phyloP scores from a whole-genome alignment of 2,329 filamentous ascomycete genomes.

The Talaromyces albobiverticillius region DNA sequence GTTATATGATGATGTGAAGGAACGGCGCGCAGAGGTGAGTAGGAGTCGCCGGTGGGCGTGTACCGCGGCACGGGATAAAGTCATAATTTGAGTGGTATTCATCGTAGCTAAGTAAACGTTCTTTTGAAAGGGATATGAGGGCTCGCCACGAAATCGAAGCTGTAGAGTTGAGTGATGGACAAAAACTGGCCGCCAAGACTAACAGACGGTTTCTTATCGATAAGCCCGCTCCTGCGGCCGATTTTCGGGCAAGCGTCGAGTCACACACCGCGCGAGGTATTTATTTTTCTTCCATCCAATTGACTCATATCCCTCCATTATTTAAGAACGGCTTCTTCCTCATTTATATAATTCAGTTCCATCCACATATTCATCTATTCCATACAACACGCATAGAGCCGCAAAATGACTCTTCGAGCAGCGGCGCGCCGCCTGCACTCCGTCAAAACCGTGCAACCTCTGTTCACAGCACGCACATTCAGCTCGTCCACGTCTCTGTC shows the following conservation, averaged over 20 bases:
- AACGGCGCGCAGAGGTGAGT: slow-evolving; percentile 6
- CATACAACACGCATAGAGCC: neutral
- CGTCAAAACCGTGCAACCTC: slow-evolving; percentile 23
- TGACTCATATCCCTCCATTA: slow-evolving; percentile 5
- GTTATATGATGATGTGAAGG: slow-evolving; percentile 25
- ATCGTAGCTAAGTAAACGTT: neutral
- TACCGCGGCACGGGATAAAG: neutral
- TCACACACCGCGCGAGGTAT: slow-evolving; percentile 9
- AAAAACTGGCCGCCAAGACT: too few species aligned
- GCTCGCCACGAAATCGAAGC: neutral
- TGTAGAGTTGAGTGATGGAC: too few species aligned
- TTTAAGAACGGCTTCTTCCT: neutral
- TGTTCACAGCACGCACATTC: slow-evolving; percentile 27
- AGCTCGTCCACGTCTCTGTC: slow-evolving; percentile 24
- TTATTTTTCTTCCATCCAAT: slow-evolving; percentile 8
- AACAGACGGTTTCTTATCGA: slow-evolving; percentile 10
- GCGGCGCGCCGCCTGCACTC: slow-evolving; percentile 34
- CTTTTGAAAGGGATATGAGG: too few species aligned
- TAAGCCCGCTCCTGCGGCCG: slow-evolving; percentile 15
- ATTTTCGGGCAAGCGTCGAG: slow-evolving; percentile 11
- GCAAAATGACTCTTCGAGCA: slow-evolving; percentile 33
- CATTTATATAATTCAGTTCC: neutral
- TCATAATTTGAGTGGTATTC: neutral
- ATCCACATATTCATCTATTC: neutral
- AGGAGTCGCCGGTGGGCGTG: neutral